Percentiles rank a stretch among this genome's conserved stretches.
Evolutionary conservation across 1,139 yeast species (phyloP).

Genomic region (Hanseniaspora uvarum): DNA sequence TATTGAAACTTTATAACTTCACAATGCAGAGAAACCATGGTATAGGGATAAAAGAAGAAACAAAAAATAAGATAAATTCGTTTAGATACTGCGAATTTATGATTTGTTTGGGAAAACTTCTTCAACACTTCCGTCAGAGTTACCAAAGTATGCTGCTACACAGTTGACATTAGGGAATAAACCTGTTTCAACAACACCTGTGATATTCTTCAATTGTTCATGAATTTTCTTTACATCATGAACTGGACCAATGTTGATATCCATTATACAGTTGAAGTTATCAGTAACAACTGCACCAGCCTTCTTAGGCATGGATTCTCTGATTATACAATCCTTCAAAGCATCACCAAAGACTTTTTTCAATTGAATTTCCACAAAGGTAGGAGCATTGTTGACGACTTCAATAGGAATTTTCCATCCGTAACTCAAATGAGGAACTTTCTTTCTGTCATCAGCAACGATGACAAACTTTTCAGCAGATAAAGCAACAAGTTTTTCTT

Average conservation of each 20-base stretch:
- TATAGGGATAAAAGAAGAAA: background rate
- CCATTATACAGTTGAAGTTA: conserved; percentile 85
- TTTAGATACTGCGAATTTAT: no score
- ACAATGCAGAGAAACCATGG: background rate
- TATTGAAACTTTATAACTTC: background rate
- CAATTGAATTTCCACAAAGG: conserved; percentile 60
- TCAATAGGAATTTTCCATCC: conserved; percentile 97
- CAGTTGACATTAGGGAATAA: conserved; percentile 59
- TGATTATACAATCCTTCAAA: conserved; percentile 52
- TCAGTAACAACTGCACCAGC: conserved; percentile 99
- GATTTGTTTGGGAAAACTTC: conserved; percentile 13
- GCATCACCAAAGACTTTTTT: conserved; percentile 13
- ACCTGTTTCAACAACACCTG: conserved; percentile 97
- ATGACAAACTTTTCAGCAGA: conserved; percentile 68
- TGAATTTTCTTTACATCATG: conserved; percentile 53
- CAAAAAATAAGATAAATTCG: background rate
- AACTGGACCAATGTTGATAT: conserved; percentile 83
- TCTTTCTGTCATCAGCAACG: conserved; percentile 88
- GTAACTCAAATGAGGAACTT: conserved; percentile 55
- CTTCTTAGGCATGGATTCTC: conserved; percentile 84
- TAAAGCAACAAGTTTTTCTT: conserved; percentile 86
- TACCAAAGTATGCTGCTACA: conserved; percentile 78
- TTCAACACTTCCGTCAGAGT: conserved; percentile 55
- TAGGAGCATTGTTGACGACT: conserved; percentile 81
- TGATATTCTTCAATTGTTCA: conserved; percentile 54